Conservation (phyloP, 768 basidiomycete genomes). For the Sporobolomyces pararoseus region DNA sequence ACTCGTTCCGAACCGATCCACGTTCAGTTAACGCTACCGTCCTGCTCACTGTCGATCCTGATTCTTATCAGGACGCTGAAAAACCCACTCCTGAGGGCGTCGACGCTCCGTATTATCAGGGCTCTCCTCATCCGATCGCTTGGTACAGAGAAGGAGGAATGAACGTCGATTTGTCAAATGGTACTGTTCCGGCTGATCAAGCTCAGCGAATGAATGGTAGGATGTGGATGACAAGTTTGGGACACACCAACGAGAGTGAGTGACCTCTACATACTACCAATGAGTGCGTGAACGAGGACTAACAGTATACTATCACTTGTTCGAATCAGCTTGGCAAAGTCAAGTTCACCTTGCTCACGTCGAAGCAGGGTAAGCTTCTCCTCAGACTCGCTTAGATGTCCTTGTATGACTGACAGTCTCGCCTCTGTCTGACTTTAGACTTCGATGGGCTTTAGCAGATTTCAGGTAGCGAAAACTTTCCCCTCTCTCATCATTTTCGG, state of each 20-base stretch:
- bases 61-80: constrained; percentile 43
- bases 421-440: background rate
- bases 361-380: constrained; percentile 21
- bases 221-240: constrained; percentile 27
- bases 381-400: background rate
- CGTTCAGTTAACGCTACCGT: constrained; percentile 48
- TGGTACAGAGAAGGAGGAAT: constrained; percentile 26
- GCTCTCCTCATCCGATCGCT: constrained; percentile 28
- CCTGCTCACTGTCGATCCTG: constrained; percentile 49
- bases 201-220: constrained; percentile 23
- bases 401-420: too few species aligned
- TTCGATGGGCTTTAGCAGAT: constrained; percentile 17
- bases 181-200: background rate
- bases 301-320: background rate
- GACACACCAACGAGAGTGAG: constrained; percentile 28
- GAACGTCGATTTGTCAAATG: constrained; percentile 35
- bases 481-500: background rate
- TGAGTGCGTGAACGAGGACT: background rate
- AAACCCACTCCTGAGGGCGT: constrained; percentile 1
- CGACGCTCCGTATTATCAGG: constrained; percentile 27
- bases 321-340: constrained; percentile 14
- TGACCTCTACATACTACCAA: background rate
- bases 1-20: constrained; percentile 51
- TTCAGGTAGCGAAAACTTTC: constrained; percentile 1
- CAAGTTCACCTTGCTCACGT: constrained; percentile 17